Percentiles rank a stretch among this genome's conserved stretches.
These are phyloP conservation scores for Lepiota brunneoincarnata DNA, from an alignment of 768 basidiomycete genomes.

Conservation along the genomic window DNA sequence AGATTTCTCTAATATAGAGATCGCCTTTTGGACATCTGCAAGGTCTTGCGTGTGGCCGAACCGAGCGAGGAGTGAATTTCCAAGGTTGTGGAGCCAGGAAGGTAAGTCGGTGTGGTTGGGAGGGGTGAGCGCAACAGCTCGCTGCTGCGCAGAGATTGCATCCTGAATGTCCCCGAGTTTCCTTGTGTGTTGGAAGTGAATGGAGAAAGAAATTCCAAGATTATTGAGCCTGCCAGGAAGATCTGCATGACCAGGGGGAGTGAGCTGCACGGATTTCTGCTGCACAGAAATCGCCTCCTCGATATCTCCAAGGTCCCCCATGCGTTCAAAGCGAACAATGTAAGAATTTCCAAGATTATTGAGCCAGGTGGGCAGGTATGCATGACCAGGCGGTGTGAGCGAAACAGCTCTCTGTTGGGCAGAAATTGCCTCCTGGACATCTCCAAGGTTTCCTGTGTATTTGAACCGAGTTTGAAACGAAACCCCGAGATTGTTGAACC, in stretches of 20 bases:
- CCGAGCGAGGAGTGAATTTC: constrained; percentile 8
- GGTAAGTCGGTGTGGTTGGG: not conserved
- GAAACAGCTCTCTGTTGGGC: not conserved
- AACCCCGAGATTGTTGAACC: not conserved
- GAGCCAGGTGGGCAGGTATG: not conserved
- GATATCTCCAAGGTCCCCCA: not conserved
- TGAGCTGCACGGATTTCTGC: not conserved
- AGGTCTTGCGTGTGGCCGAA: constrained; percentile 5
- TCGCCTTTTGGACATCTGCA: constrained; percentile 23
- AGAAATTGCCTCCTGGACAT: not conserved
- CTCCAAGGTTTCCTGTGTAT: not conserved
- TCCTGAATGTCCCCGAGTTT: constrained; percentile 13
- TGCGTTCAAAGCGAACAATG: not conserved
- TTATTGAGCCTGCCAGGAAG: not conserved
- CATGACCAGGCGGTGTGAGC: not conserved
- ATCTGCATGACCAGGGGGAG: not conserved
- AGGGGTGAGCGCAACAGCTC: constrained; percentile 10
- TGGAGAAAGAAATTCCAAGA: not conserved
- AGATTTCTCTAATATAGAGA: constrained; percentile 10
- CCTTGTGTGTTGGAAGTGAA: not conserved
- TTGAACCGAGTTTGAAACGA: not conserved
- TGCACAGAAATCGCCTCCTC: not conserved
- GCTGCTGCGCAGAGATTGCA: constrained; percentile 7
- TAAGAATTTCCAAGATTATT: not conserved
- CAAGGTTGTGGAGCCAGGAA: constrained; percentile 18